Percentiles rank a stretch among this genome's conserved stretches.
Evolutionary conservation across 345 rosid genomes (phyloP).

Genomic region (Eucalyptus virginea): DNA sequence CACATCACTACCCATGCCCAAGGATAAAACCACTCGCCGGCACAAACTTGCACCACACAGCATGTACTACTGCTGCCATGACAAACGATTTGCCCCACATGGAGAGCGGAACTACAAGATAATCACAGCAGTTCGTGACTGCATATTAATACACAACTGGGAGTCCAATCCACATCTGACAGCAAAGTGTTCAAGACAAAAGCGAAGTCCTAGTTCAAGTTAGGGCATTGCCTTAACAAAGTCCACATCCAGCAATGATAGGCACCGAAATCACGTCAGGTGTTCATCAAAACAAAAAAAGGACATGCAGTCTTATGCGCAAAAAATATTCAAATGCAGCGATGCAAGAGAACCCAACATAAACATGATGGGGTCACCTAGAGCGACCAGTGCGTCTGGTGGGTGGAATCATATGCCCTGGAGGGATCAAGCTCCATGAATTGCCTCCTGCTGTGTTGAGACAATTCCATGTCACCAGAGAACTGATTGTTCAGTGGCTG

Average conservation of each 20-base stretch:
- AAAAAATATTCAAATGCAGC: neutral
- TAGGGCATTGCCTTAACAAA: neutral
- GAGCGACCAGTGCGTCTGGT: conserved; percentile 64
- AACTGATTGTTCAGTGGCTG: conserved; percentile 32
- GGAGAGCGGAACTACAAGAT: neutral
- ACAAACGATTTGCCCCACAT: neutral
- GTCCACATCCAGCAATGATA: neutral
- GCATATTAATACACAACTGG: neutral
- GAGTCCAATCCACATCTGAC: neutral
- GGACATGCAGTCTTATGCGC: neutral
- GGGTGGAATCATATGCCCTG: conserved; percentile 45
- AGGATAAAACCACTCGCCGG: neutral
- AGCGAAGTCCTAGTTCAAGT: neutral
- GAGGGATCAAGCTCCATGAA: conserved; percentile 46
- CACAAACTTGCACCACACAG: neutral
- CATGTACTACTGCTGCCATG: neutral
- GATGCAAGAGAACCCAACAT: neutral
- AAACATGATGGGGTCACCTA: neutral
- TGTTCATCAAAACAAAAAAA: neutral
- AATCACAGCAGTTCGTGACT: neutral
- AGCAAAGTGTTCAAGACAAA: neutral
- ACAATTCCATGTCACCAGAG: conserved; percentile 35
- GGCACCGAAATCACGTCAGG: neutral
- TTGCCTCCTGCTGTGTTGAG: conserved; percentile 45
- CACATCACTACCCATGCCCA: neutral